phyloP scores from a whole-genome alignment of 78 protist genomes.

The slime mould (Dictyostelium discoideum) region DNA sequence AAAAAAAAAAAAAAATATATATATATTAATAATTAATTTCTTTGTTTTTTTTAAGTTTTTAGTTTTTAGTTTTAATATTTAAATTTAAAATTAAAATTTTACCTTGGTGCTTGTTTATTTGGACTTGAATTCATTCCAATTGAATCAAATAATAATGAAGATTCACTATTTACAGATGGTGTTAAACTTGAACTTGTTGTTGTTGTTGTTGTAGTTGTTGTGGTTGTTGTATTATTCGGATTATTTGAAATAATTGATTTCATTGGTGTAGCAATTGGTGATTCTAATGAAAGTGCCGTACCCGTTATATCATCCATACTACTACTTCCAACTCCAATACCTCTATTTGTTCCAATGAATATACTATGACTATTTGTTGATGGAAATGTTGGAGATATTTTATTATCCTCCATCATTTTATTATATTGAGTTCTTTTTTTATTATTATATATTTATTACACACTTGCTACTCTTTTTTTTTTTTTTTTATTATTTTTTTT shows the following conservation, averaged over 20 bases:
- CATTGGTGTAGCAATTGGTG: neutral
- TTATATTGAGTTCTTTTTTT: neutral
- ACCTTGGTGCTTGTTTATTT: neutral
- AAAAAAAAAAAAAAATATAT: neutral
- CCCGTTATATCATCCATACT: neutral
- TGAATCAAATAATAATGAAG: conserved; percentile 9
- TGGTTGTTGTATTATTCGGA: neutral
- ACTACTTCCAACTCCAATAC: neutral
- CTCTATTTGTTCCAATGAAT: neutral
- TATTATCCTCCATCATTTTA: neutral
- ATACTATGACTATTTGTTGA: neutral
- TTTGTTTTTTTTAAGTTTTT: too few species aligned
- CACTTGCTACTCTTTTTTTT: neutral
- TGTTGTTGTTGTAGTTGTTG: neutral
- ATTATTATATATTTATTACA: neutral
- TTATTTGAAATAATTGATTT: neutral
- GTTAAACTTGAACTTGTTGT: neutral
- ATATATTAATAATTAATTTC: neutral
- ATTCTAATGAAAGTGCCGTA: conserved; percentile 1
- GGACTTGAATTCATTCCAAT: neutral
- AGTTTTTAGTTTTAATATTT: too few species aligned
- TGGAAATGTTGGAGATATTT: neutral
- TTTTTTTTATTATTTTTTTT: too few species aligned
- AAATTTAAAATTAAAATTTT: neutral
- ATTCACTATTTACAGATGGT: neutral